These are phyloP conservation scores for Toxoplasma gondii DNA, from an alignment of 169 alveolate species.

Conservation along the genomic window DNA sequence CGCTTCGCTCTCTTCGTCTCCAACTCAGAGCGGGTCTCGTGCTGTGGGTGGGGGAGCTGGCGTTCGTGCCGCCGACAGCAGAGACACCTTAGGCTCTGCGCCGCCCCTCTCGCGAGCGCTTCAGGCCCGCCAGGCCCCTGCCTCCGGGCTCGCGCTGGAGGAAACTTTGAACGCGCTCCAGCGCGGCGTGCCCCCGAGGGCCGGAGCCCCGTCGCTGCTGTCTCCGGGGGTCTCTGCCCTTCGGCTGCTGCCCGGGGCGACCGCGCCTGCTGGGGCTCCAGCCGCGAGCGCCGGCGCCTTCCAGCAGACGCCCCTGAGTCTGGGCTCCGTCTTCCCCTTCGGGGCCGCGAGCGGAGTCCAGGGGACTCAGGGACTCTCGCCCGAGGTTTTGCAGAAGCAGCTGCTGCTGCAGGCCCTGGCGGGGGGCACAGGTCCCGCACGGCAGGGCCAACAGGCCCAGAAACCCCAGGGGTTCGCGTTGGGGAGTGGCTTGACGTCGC, in stretches of 20 bases:
- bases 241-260: neutral
- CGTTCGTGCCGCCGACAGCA: too few relatives aligned
- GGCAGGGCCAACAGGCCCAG: neutral
- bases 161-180: conserved; percentile 25
- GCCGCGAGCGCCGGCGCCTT: neutral
- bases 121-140: neutral
- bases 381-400: neutral
- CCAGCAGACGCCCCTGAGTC: neutral
- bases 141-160: conserved; percentile 15
- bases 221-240: neutral
- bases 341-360: neutral
- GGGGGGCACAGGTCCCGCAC: neutral
- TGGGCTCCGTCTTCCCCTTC: neutral
- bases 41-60: too few relatives aligned
- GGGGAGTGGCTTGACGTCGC: neutral
- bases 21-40: too few relatives aligned
- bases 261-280: neutral
- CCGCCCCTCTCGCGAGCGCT: too few relatives aligned
- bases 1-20: too few relatives aligned
- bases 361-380: neutral
- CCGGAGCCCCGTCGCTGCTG: neutral
- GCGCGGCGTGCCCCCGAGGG: neutral
- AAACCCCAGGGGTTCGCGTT: neutral
- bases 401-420: neutral
- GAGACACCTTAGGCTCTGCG: too few relatives aligned